Conservation (phyloP, 1,284 basidiomycete species). For the Trametes versicolor region DNA sequence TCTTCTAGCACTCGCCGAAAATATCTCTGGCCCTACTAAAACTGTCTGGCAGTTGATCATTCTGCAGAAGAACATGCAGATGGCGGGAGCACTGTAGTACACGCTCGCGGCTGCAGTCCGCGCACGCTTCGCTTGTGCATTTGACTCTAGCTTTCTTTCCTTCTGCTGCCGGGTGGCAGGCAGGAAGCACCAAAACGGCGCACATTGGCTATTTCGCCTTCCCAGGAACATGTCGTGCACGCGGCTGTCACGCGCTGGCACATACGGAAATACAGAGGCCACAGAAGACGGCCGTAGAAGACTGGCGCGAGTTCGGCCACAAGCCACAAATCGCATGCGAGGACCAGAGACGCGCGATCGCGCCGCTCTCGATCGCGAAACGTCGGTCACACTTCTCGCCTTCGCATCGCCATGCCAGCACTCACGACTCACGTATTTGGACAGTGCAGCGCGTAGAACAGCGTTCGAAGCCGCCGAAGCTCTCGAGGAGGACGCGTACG, state of each 20-base stretch:
- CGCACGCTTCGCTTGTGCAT: too few species aligned
- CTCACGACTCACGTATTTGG: background rate
- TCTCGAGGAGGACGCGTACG: background rate
- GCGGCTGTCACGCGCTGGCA: background rate
- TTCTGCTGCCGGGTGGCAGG: too few species aligned
- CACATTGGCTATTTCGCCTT: background rate
- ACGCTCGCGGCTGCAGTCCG: too few species aligned
- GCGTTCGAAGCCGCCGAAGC: background rate
- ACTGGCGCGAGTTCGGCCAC: background rate
- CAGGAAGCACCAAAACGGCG: background rate
- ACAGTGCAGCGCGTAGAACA: background rate
- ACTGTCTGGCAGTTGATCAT: too few species aligned
- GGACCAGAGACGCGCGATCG: background rate
- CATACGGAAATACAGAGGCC: background rate
- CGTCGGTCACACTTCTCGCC: background rate
- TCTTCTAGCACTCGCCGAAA: too few species aligned
- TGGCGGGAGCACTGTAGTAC: too few species aligned
- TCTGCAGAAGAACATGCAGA: too few species aligned
- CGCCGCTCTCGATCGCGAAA: background rate
- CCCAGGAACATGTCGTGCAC: background rate
- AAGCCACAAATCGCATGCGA: background rate
- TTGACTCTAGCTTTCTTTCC: too few species aligned
- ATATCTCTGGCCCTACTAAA: too few species aligned
- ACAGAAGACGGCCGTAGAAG: background rate
- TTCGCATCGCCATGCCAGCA: slow-evolving; percentile 9